A percentile compares a stretch with the other conserved stretches of the same genome.
Evolutionary conservation across 2,329 filamentous ascomycete species (phyloP).

Genomic region (Grosmannia clavigera): DNA sequence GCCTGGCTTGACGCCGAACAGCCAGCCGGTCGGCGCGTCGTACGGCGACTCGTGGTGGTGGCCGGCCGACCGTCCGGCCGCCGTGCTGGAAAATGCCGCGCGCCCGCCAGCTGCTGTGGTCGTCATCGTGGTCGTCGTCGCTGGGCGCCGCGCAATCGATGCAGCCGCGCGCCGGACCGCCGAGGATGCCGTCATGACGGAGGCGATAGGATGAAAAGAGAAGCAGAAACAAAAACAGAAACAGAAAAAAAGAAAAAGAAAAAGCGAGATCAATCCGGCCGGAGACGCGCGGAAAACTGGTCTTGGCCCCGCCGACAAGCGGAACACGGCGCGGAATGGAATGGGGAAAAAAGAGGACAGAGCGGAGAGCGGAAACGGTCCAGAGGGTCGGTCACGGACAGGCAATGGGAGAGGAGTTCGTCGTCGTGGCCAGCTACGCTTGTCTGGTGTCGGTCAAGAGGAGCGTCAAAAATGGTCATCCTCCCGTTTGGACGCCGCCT

Average conservation of each 20-base stretch:
- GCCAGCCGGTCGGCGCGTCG: slow-evolving; percentile 82
- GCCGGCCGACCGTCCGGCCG: slow-evolving; percentile 3
- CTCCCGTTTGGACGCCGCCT: background rate
- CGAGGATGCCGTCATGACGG: background rate
- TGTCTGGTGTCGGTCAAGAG: slow-evolving; percentile 1
- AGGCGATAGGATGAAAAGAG: background rate
- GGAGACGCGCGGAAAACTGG: background rate
- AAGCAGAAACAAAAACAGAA: background rate
- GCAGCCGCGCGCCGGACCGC: background rate
- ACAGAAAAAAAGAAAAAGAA: background rate
- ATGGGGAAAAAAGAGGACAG: too few relatives aligned
- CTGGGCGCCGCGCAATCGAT: slow-evolving; percentile 3
- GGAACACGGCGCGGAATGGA: background rate
- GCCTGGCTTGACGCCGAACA: slow-evolving; percentile 87
- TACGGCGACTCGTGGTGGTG: slow-evolving; percentile 59
- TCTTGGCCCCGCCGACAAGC: background rate
- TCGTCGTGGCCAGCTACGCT: background rate
- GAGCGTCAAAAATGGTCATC: background rate
- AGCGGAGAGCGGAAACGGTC: background rate
- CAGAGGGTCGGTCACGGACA: background rate
- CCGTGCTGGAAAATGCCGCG: slow-evolving; percentile 6
- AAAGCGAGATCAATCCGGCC: background rate
- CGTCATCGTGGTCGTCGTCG: background rate
- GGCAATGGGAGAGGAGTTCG: background rate
- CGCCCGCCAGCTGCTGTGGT: slow-evolving; percentile 1